A percentile compares a stretch with the other conserved stretches of the same genome.
These are phyloP conservation scores for Aspergillus sp. DNA, from an alignment of 2,329 filamentous ascomycete species.

Conservation along the genomic window DNA sequence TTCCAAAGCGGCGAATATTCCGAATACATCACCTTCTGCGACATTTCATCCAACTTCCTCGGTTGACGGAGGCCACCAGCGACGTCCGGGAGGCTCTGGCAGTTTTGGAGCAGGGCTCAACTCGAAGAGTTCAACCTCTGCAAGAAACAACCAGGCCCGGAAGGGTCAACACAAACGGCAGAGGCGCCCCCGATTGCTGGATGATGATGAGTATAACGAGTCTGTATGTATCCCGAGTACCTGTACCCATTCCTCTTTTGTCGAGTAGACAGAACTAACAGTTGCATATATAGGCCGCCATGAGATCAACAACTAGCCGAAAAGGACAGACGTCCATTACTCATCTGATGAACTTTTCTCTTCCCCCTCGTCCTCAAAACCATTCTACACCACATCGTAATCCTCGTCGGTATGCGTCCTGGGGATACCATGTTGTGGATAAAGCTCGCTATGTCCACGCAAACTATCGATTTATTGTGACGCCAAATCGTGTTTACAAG, in stretches of 20 bases:
- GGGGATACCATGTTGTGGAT: conserved; percentile 85
- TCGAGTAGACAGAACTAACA: conserved; percentile 2
- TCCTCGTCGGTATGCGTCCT: conserved; percentile 68
- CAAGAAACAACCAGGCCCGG: conserved; percentile 68
- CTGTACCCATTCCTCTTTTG: no score
- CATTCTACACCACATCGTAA: conserved; percentile 54
- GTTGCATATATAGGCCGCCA: conserved; percentile 47
- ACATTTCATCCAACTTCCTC: conserved; percentile 24
- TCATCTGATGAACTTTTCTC: conserved; percentile 86
- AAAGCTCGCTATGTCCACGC: conserved; percentile 92
- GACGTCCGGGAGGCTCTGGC: conserved; percentile 37
- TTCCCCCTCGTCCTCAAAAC: conserved; percentile 66
- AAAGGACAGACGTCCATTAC: conserved; percentile 96
- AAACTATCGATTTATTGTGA: conserved; percentile 95
- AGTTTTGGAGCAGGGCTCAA: conserved; percentile 36
- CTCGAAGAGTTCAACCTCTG: conserved; percentile 31
- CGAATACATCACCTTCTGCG: conserved; percentile 27
- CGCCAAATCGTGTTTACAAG: conserved; percentile 73
- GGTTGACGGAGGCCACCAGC: conserved; percentile 32
- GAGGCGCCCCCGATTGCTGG: conserved; percentile 65
- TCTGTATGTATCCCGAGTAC: conserved; percentile 48
- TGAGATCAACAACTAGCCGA: conserved; percentile 62
- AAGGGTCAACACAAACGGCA: conserved; percentile 83
- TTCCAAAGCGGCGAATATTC: conserved; percentile 36
- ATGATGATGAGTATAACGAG: conserved; percentile 87